Percentiles rank a stretch among this genome's conserved stretches.
Evolutionary conservation across 2,329 filamentous ascomycete genomes (phyloP).

Genomic region (Penicillium paneum): DNA sequence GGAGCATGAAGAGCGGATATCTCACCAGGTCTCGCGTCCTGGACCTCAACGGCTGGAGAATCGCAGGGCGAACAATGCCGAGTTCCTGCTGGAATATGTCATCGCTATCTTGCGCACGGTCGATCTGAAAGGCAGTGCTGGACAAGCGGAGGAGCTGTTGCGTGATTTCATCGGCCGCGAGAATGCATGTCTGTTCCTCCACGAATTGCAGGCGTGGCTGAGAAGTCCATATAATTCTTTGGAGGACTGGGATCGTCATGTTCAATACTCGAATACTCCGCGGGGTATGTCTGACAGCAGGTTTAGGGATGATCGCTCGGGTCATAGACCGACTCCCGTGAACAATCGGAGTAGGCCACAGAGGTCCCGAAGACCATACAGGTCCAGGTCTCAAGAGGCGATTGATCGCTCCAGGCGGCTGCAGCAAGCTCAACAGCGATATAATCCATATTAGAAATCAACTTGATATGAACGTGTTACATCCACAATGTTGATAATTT

Average conservation of each 20-base stretch:
- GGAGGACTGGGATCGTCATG: slow-evolving; percentile 73
- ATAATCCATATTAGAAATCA: slow-evolving; percentile 1
- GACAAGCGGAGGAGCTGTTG: slow-evolving; percentile 75
- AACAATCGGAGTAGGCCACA: not conserved
- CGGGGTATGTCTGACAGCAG: not conserved
- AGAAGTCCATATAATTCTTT: slow-evolving; percentile 72
- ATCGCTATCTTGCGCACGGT: slow-evolving; percentile 78
- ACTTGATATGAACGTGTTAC: not conserved
- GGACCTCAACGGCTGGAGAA: slow-evolving; percentile 35
- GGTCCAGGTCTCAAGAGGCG: not conserved
- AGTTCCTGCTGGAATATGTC: slow-evolving; percentile 83
- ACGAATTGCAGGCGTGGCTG: slow-evolving; percentile 80
- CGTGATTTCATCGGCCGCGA: slow-evolving; percentile 73
- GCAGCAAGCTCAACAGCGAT: slow-evolving; percentile 9
- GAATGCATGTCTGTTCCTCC: slow-evolving; percentile 71
- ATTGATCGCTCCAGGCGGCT: slow-evolving; percentile 3
- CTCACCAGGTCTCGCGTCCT: slow-evolving; percentile 20
- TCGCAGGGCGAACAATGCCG: slow-evolving; percentile 64
- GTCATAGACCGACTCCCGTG: slow-evolving; percentile 7
- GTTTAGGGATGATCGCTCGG: slow-evolving; percentile 4
- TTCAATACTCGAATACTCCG: slow-evolving; percentile 60
- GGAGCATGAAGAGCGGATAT: slow-evolving; percentile 18
- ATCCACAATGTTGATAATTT: not conserved
- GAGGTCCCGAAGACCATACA: not conserved
- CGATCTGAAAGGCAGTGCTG: slow-evolving; percentile 73